Evolutionary conservation across 495 filamentous ascomycete species (phyloP).

Genomic region (Penicillium goetzii): DNA sequence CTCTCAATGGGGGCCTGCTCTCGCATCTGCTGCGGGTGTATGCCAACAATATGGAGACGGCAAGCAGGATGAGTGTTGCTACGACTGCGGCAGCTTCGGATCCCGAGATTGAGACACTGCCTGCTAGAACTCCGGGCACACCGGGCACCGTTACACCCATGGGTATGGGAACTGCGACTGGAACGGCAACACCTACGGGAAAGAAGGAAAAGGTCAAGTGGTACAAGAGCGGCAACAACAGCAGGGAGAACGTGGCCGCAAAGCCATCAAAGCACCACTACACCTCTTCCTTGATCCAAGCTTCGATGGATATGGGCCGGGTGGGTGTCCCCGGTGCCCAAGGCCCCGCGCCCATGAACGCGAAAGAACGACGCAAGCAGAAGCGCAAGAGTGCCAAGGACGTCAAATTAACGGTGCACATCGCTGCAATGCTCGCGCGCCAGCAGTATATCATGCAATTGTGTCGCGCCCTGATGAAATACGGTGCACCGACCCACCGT

Average conservation of each 20-base stretch:
- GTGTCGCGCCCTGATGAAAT: constrained; percentile 84
- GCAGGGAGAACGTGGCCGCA: constrained; percentile 14
- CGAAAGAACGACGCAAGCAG: constrained; percentile 32
- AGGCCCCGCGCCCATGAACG: constrained; percentile 30
- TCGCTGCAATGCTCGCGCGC: constrained; percentile 74
- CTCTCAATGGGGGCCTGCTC: constrained; percentile 31
- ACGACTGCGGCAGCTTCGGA: constrained; percentile 25
- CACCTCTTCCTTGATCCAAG: constrained; percentile 36
- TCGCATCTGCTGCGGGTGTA: constrained; percentile 37
- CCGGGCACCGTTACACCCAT: constrained; percentile 26
- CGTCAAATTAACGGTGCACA: constrained; percentile 78
- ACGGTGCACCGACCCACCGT: constrained; percentile 74
- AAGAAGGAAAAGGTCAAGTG: constrained; percentile 44
- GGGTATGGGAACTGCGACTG: not conserved
- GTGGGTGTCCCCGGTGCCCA: constrained; percentile 33
- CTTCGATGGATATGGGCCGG: constrained; percentile 35
- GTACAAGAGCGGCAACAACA: constrained; percentile 31
- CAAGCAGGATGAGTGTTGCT: constrained; percentile 32
- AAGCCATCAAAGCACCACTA: constrained; percentile 27
- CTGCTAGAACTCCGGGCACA: constrained; percentile 17
- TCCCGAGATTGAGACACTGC: constrained; percentile 27
- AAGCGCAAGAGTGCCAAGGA: constrained; percentile 52
- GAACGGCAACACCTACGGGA: constrained; percentile 19
- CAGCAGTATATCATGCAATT: constrained; percentile 84
- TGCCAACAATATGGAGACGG: constrained; percentile 30